Conservation (phyloP, 768 basidiomycete genomes). For the Tricholomella constricta region DNA sequence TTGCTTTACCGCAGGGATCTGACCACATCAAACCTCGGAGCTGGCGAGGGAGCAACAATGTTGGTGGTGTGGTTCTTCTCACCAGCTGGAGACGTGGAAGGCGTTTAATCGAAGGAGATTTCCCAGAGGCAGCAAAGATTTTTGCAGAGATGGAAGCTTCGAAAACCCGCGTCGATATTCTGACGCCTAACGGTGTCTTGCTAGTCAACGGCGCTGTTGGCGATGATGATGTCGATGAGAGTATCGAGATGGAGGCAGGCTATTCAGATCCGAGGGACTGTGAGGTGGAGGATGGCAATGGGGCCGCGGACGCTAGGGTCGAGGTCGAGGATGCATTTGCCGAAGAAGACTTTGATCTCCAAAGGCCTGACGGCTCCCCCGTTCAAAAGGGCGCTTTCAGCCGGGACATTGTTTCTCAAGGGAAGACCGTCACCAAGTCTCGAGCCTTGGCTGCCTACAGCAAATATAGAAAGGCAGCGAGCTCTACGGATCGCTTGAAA, state of each 20-base stretch:
- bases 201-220: background rate
- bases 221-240: background rate
- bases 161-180: background rate
- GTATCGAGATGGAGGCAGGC: background rate
- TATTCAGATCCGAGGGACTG: background rate
- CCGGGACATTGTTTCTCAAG: background rate
- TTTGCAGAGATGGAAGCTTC: background rate
- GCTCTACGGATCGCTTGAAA: background rate
- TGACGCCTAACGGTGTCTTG: background rate
- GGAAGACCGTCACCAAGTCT: background rate
- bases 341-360: too few relatives aligned
- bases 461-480: background rate
- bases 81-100: background rate
- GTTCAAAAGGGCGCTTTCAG: too few relatives aligned
- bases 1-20: conserved; percentile 19
- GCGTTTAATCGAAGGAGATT: background rate
- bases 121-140: background rate
- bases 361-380: too few relatives aligned
- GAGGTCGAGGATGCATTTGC: background rate
- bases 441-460: background rate
- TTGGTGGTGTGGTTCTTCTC: too few relatives aligned
- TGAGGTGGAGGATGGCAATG: background rate
- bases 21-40: conserved; percentile 40
- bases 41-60: conserved; percentile 32
- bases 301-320: background rate